phyloP scores from a whole-genome alignment of 495 filamentous ascomycete genomes.

The Achaetomiella virescens region DNA sequence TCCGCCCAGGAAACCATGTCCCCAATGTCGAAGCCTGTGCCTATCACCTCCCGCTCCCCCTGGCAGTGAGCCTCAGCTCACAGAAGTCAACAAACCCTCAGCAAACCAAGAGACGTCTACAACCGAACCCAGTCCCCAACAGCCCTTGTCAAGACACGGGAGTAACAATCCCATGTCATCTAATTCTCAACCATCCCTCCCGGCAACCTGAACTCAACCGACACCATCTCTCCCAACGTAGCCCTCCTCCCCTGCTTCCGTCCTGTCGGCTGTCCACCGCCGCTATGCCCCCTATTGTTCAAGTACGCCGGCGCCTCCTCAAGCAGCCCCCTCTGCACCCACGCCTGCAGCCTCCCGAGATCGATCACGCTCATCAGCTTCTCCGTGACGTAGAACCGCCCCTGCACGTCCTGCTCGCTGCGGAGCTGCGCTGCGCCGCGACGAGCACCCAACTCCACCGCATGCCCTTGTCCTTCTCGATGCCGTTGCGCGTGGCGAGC shows the following conservation, averaged over 20 bases:
- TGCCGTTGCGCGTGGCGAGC: slow-evolving; percentile 26
- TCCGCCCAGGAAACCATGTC: too few relatives aligned
- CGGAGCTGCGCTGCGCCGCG: slow-evolving; percentile 8
- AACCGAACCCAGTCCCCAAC: too few relatives aligned
- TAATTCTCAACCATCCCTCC: slow-evolving; percentile 26
- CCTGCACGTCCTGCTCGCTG: slow-evolving; percentile 27
- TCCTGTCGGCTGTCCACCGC: slow-evolving; percentile 4
- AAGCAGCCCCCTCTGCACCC: slow-evolving; percentile 21
- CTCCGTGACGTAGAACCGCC: slow-evolving; percentile 41
- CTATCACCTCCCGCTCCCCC: too few relatives aligned
- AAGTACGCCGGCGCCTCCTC: slow-evolving; percentile 32
- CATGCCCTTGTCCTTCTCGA: slow-evolving; percentile 22
- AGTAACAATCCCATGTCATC: not conserved
- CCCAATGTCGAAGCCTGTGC: too few relatives aligned
- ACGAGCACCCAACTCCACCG: slow-evolving; percentile 31
- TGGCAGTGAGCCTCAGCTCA: too few relatives aligned
- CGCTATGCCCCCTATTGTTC: slow-evolving; percentile 36
- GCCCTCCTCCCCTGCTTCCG: slow-evolving; percentile 10
- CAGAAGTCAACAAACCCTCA: too few relatives aligned
- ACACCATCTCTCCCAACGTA: slow-evolving; percentile 19
- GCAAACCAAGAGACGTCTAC: too few relatives aligned
- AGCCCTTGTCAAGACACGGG: too few relatives aligned
- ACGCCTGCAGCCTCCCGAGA: slow-evolving; percentile 17
- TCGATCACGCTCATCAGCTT: slow-evolving; percentile 33
- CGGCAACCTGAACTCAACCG: slow-evolving; percentile 14